These are phyloP conservation scores for Blastocystis sp. DNA, from an alignment of 352 stramenopile species.

Conservation along the genomic window DNA sequence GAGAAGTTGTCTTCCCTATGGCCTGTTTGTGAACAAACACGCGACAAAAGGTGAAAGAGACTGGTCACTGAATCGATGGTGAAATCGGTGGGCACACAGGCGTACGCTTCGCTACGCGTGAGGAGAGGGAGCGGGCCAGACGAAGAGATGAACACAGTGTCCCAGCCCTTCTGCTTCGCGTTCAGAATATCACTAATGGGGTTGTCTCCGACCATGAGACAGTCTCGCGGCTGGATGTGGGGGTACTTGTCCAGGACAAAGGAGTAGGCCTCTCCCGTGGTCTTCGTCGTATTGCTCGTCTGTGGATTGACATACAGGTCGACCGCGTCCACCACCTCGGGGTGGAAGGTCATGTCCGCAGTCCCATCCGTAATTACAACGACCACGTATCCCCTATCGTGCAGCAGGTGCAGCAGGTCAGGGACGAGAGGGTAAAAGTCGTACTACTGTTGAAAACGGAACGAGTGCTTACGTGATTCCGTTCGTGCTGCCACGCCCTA, in stretches of 20 bases:
- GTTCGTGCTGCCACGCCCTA: slow-evolving; percentile 26
- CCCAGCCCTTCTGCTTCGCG: slow-evolving; percentile 29
- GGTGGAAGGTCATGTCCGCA: slow-evolving; percentile 39
- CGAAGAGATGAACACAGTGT: slow-evolving; percentile 26
- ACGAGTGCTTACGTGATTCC: background rate
- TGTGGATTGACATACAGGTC: slow-evolving; percentile 58
- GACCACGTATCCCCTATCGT: background rate
- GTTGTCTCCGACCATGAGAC: slow-evolving; percentile 54
- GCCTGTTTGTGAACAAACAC: slow-evolving; percentile 42
- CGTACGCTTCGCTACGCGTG: background rate
- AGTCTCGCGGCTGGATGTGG: background rate
- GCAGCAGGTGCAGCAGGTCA: background rate
- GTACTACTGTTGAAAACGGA: background rate
- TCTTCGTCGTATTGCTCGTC: slow-evolving; percentile 24
- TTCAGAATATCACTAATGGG: slow-evolving; percentile 59
- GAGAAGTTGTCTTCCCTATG: background rate
- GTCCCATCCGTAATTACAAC: slow-evolving; percentile 63
- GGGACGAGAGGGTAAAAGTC: slow-evolving; percentile 16
- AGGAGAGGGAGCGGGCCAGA: background rate
- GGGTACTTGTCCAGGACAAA: background rate
- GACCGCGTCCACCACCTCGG: background rate
- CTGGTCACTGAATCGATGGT: slow-evolving; percentile 12
- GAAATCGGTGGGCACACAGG: background rate
- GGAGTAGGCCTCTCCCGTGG: background rate
- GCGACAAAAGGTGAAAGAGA: background rate